Evolutionary conservation across 306 rosid species (phyloP), one percentile per base, ranked within the genome.

Genomic region (Nissolia schottii): DNA sequence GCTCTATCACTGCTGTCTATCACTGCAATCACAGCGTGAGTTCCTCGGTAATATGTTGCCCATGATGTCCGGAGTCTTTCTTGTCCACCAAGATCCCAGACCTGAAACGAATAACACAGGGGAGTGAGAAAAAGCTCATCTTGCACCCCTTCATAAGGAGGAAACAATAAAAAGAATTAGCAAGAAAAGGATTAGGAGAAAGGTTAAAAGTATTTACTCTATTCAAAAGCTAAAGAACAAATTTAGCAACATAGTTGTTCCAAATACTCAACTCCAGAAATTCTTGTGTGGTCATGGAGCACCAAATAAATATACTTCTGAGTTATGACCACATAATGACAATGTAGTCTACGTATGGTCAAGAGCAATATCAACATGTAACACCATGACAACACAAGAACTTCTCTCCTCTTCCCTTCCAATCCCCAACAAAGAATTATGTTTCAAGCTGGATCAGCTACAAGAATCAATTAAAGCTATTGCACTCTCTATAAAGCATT

Each of bases 51-150:
- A 73, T 91, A 95, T 55, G 99, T 95, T 31, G 99, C 97, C 99
- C 99, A 91, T 27, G 99, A 95, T 51, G 97, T 91, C 71, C 99
- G 86, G 22, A 91, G 91, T 74, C 96, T 91, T 41, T 95, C 99
- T 84, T 95, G 99, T 48, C 97, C 97, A 0, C 99, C 99, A 10
- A 95, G 96, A 89, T 95, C 97, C 97, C 99, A 95, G 2, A 95
- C 99, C 99, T 91, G 84, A 56, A 58, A 77, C 18, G 6, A 67
- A 82, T 45, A 60, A 53, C 20, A 65, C 13, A 43, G 2, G 25
- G 29, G 7, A 70, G 54, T 49, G 19, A 46, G 63, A 40, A 64
- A 79, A 32, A 62, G 12, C 16, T 70, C 62, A 49, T 24, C 3
- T 10, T 16, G 12, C 31, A 31, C 78, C 59, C 49, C 24, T 13